A percentile compares a stretch with the other conserved stretches of the same genome.
Conservation (phyloP, 352 stramenopile species). For the Phytophthora chlamydospora region DNA sequence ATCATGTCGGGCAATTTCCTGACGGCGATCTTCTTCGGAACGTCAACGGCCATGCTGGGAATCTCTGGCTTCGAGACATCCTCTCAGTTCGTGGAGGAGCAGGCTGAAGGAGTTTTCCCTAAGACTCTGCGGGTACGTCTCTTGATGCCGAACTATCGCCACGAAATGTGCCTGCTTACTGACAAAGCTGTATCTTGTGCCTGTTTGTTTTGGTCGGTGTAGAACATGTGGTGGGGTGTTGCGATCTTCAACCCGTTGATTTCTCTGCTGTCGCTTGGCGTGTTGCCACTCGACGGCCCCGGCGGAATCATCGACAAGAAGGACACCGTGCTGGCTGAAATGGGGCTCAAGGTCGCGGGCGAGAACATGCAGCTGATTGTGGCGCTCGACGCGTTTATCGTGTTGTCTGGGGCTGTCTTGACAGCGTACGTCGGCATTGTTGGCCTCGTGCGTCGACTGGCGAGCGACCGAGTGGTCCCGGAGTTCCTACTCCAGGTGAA, state of each 20-base stretch:
- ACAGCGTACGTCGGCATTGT: conserved; percentile 95
- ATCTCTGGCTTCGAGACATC: conserved; percentile 95
- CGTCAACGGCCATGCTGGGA: conserved; percentile 93
- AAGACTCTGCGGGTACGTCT: conserved; percentile 88
- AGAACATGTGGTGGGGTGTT: conserved; percentile 95
- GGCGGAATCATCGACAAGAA: conserved; percentile 84
- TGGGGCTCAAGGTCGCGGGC: conserved; percentile 85
- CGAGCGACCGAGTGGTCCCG: conserved; percentile 89
- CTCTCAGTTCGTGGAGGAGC: conserved; percentile 95
- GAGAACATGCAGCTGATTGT: conserved; percentile 80
- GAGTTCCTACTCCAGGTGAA: conserved; percentile 85
- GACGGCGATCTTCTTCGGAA: conserved; percentile 92
- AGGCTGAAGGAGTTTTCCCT: conserved; percentile 94
- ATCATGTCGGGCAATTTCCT: conserved; percentile 82
- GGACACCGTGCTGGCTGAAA: conserved; percentile 91
- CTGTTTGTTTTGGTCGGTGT: conserved; percentile 7
- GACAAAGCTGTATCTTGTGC: background rate
- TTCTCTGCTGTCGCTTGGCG: conserved; percentile 89
- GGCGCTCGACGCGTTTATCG: conserved; percentile 93
- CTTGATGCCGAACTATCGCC: background rate
- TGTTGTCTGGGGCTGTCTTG: conserved; percentile 92
- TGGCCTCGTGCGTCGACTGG: conserved; percentile 91
- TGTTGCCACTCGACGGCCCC: conserved; percentile 82
- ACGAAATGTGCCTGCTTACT: background rate
- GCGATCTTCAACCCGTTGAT: conserved; percentile 95